These are phyloP conservation scores for Thalassiosira sp. DNA, from an alignment of 352 stramenopile species.

Conservation along the genomic window DNA sequence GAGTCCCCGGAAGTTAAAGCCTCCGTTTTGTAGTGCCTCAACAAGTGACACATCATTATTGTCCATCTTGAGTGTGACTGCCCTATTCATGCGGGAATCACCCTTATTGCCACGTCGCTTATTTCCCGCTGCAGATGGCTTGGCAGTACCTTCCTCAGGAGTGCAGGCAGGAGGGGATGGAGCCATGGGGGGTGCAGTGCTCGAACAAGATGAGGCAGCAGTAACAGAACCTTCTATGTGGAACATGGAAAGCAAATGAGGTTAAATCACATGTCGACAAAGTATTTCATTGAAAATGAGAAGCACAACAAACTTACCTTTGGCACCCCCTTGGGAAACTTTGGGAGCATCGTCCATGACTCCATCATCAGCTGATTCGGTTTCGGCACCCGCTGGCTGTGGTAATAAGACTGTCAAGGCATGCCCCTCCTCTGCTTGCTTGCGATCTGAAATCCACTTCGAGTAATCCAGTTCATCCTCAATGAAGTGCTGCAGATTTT, in stretches of 20 bases:
- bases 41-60: constrained; percentile 15
- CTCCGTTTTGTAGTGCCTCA: constrained; percentile 23
- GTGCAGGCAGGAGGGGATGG: background rate
- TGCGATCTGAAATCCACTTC: background rate
- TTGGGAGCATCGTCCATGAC: background rate
- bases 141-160: background rate
- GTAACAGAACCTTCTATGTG: background rate
- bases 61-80: constrained; percentile 18
- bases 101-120: constrained; percentile 8
- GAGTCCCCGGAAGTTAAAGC: constrained; percentile 22
- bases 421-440: background rate
- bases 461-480: background rate
- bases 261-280: too few relatives aligned
- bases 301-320: background rate
- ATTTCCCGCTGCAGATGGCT: background rate
- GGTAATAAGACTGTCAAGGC: background rate
- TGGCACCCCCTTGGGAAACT: background rate
- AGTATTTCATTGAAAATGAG: background rate
- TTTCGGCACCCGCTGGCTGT: background rate
- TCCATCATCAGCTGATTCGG: background rate
- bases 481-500: constrained; percentile 4
- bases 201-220: background rate
- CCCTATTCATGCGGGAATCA: constrained; percentile 39
- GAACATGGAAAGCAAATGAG: background rate
- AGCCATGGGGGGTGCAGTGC: background rate